Evolutionary conservation across 768 basidiomycete species (phyloP).

Genomic region (Pleurotus djamor): DNA sequence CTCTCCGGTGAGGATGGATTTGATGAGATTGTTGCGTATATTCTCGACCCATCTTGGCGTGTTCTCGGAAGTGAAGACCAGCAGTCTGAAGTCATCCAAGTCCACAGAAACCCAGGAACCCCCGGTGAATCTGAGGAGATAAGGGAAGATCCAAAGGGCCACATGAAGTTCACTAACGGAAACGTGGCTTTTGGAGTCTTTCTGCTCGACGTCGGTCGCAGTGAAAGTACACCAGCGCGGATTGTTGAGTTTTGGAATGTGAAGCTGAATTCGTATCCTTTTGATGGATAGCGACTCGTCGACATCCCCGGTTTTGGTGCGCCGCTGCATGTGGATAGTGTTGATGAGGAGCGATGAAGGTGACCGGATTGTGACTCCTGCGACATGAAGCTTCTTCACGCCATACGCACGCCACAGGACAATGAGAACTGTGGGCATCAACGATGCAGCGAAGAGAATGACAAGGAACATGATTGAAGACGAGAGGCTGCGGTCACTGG

Average conservation of each 20-base stretch:
- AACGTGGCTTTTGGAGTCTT: constrained; percentile 20
- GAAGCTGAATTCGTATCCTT: constrained; percentile 18
- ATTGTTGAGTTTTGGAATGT: constrained; percentile 21
- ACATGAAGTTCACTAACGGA: constrained; percentile 16
- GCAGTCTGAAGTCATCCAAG: constrained; percentile 33
- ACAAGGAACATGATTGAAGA: no score
- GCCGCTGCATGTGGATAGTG: no score
- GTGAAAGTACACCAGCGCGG: constrained; percentile 29
- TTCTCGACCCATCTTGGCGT: constrained; percentile 34
- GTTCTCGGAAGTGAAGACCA: constrained; percentile 25
- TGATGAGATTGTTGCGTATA: constrained; percentile 33
- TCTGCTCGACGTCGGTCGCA: constrained; percentile 25
- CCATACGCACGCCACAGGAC: no score
- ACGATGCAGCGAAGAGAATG: no score
- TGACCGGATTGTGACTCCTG: no score
- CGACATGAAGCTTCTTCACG: no score
- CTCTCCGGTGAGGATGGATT: constrained; percentile 36
- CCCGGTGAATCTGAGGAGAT: constrained; percentile 30
- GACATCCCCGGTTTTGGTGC: no score
- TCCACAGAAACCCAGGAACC: constrained; percentile 30
- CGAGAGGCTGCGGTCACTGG: no score
- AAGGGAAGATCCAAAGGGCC: constrained; percentile 36
- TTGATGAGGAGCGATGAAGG: no score
- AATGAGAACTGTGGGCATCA: no score
- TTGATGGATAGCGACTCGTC: constrained; percentile 12